Base-by-base conservation (phyloP, 345 rosid genomes). In the Arabidopsis suecica region DNA sequence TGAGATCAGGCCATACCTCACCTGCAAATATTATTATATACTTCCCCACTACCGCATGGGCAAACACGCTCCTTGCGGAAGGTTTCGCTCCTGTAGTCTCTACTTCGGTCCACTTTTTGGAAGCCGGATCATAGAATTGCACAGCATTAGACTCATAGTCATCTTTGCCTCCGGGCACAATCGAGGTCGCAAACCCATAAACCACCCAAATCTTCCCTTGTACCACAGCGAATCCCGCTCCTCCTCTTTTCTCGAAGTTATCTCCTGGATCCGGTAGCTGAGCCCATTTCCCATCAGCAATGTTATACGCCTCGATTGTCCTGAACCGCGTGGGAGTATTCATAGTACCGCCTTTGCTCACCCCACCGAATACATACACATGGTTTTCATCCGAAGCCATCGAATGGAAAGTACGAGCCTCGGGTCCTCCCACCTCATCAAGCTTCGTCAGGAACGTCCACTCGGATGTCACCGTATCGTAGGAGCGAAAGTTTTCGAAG, bases 201-300 rank as follows among this genome's bases (percentile, higher is more conserved):
- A 65, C 13, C 61, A 74, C 72, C 78, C 72, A 74, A 9, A 65
- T 7, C 64, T 62, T 72, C 1, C 53, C 44, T 23, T 72, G 18
- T 13, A 41, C 69, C 41, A 72, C 61, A 38, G 4, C 12, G 7
- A 62, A n/a, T 1, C 69, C 69, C 0, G 69, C 60, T 3, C 60
- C 69, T 38, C 69, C 76, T 62, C 62, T 61, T 16, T 14, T 18
- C 33, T 49, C 48, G 0, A 61, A 62, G 3, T 18, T 12, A 7
- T 51, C 62, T 28, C 61, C 76, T 3, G 51, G 76, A 18, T 23
- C 50, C 0, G 76, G 69, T 22, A 62, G 61, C n/a, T 72, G 61
- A 48, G 2, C 1, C 76, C 69, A 72, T 11, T 28, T 40, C 40
- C 53, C 54, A 0, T 38, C 51, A 8, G 42, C 38, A 7, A 62